Percentiles rank a stretch among this genome's conserved stretches.
Conservation (phyloP, 441 rosid species). For the Gossypium aridum region DNA sequence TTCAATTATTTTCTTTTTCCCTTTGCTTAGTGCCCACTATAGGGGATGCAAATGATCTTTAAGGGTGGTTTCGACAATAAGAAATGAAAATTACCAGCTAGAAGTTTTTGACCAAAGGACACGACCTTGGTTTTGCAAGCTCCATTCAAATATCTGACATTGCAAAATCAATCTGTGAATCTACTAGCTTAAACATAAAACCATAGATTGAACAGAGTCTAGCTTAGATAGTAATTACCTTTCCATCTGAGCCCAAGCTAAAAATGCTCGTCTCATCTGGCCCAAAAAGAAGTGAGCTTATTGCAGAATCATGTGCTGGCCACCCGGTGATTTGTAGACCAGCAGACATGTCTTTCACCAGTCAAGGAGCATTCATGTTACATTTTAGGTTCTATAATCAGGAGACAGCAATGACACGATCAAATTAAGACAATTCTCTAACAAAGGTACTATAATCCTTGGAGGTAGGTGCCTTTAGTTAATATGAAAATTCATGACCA, state of each 20-base stretch:
- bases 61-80: neutral
- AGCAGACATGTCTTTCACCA: slow-evolving; percentile 56
- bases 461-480: neutral
- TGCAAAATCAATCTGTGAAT: slow-evolving; percentile 15
- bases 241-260: slow-evolving; percentile 67
- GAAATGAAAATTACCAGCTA: slow-evolving; percentile 36
- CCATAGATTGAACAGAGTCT: neutral
- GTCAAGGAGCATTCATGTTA: slow-evolving; percentile 32
- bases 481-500: neutral
- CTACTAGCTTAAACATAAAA: neutral
- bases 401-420: neutral
- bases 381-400: neutral
- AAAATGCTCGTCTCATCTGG: slow-evolving; percentile 69
- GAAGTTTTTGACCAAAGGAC: slow-evolving; percentile 63
- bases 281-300: slow-evolving; percentile 64
- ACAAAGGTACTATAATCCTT: neutral
- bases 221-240: slow-evolving; percentile 24
- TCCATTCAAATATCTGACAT: slow-evolving; percentile 62
- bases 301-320: slow-evolving; percentile 74
- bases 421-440: neutral
- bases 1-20: neutral
- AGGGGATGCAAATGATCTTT: neutral
- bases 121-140: slow-evolving; percentile 74
- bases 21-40: neutral
- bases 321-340: slow-evolving; percentile 73